Percentiles rank a stretch among this genome's conserved stretches.
These are phyloP conservation scores for Sanguinoderma infundibulare DNA, from an alignment of 1,284 basidiomycete species.

Conservation along the genomic window DNA sequence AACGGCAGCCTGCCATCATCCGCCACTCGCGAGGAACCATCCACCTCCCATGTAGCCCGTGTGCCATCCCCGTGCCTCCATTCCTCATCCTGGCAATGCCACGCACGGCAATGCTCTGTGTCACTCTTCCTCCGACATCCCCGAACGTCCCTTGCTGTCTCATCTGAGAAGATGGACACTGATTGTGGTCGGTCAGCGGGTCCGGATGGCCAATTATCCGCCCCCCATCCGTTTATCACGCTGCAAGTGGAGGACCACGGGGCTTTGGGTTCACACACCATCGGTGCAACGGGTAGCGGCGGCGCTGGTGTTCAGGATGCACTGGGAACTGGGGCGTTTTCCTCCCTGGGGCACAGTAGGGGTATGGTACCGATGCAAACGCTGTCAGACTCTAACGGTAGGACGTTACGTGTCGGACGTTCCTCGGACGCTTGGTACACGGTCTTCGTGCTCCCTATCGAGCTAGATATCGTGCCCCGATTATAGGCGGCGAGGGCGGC, in stretches of 20 bases:
- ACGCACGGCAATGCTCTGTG: too few species aligned
- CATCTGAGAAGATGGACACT: neutral
- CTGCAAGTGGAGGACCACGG: neutral
- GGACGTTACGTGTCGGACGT: neutral
- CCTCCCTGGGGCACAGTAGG: neutral
- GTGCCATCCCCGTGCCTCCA: neutral
- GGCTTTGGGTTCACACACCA: neutral
- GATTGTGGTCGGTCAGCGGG: neutral
- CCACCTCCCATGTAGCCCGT: neutral
- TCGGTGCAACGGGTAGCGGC: neutral
- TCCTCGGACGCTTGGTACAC: conserved; percentile 12
- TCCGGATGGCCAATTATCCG: neutral
- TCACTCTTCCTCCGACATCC: neutral
- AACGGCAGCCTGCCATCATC: neutral
- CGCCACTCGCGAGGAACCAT: neutral
- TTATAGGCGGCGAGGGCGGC: neutral
- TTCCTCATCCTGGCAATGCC: neutral
- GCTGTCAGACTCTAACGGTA: too few species aligned
- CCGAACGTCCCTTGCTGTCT: neutral
- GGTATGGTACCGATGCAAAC: too few species aligned
- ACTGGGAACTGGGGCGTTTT: neutral
- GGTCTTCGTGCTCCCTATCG: neutral
- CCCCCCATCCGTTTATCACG: neutral
- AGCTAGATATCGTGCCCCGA: neutral
- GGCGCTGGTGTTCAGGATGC: neutral